These are phyloP conservation scores for Jackrogersella minutella DNA, from an alignment of 495 filamentous ascomycete genomes.

Conservation along the genomic window DNA sequence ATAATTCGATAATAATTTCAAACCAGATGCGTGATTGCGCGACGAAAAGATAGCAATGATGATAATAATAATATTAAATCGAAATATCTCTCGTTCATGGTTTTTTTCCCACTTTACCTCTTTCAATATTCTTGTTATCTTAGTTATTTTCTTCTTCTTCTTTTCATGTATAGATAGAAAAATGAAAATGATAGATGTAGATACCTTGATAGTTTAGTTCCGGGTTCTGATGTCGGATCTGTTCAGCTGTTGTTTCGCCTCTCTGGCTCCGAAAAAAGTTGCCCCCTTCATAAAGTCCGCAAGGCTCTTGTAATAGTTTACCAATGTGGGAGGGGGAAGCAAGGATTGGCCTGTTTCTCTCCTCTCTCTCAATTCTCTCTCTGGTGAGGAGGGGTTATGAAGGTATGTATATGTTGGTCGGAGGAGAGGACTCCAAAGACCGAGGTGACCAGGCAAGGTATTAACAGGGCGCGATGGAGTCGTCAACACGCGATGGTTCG, in stretches of 20 bases:
- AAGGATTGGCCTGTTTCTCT: conserved; percentile 17
- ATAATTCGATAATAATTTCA: conserved; percentile 15
- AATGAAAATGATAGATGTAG: no score
- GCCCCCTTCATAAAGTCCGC: conserved; percentile 36
- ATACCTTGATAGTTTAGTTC: conserved; percentile 13
- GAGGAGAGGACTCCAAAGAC: conserved; percentile 2
- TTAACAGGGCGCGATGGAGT: conserved; percentile 14
- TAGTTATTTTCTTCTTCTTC: neutral
- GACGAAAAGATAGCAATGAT: conserved; percentile 2
- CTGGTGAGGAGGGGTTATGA: conserved; percentile 21
- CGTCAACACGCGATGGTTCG: conserved; percentile 1
- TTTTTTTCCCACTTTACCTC: neutral
- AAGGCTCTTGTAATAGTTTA: conserved; percentile 32
- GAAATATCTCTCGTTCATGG: conserved; percentile 10
- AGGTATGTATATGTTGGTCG: conserved; percentile 14
- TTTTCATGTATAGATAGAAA: neutral
- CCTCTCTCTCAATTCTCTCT: no score
- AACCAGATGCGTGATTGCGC: conserved; percentile 16
- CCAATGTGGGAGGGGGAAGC: conserved; percentile 18
- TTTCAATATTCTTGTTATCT: neutral
- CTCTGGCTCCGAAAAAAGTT: conserved; percentile 33
- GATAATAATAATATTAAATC: conserved; percentile 6
- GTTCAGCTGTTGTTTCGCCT: conserved; percentile 35
- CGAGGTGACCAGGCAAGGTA: conserved; percentile 1
- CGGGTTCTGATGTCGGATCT: conserved; percentile 24